Evolutionary conservation across 2,329 filamentous ascomycete genomes (phyloP).

Genomic region (Xylariaceae sp.): DNA sequence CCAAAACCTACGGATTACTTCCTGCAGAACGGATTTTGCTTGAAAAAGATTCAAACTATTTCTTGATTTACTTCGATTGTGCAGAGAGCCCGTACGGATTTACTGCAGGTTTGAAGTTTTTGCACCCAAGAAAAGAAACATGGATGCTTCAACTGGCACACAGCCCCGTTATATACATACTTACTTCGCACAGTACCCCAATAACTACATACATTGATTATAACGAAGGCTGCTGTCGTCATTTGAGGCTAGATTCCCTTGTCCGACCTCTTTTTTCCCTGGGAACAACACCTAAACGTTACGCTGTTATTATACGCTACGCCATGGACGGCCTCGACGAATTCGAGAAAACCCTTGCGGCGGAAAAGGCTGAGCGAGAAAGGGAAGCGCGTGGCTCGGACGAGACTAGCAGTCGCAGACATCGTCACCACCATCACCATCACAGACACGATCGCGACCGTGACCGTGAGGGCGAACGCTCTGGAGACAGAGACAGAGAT

Average conservation of each 20-base stretch:
- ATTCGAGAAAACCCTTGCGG: slow-evolving; percentile 71
- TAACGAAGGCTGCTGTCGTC: slow-evolving; percentile 11
- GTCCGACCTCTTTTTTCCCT: background rate
- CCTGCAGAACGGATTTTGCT: background rate
- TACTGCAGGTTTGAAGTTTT: too few species aligned
- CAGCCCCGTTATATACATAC: background rate
- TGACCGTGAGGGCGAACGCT: slow-evolving; percentile 29
- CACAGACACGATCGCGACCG: slow-evolving; percentile 33
- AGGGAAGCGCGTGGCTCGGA: slow-evolving; percentile 33
- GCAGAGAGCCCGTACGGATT: too few species aligned
- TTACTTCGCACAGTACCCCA: background rate
- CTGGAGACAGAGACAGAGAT: slow-evolving; percentile 39
- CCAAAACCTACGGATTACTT: background rate
- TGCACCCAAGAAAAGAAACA: too few species aligned
- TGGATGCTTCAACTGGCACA: too few species aligned
- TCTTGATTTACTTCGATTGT: too few species aligned
- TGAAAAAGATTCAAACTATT: too few species aligned
- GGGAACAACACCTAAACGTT: background rate
- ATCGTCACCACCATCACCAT: slow-evolving; percentile 40
- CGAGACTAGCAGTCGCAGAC: slow-evolving; percentile 41
- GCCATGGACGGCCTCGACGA: slow-evolving; percentile 56
- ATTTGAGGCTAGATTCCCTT: slow-evolving; percentile 2
- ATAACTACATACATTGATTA: background rate
- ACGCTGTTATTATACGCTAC: background rate
- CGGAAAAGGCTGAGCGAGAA: slow-evolving; percentile 54